Percentiles rank a stretch among this genome's conserved stretches.
These are phyloP conservation scores for Daldinia concentrica DNA, from an alignment of 495 filamentous ascomycete species.

Conservation along the genomic window DNA sequence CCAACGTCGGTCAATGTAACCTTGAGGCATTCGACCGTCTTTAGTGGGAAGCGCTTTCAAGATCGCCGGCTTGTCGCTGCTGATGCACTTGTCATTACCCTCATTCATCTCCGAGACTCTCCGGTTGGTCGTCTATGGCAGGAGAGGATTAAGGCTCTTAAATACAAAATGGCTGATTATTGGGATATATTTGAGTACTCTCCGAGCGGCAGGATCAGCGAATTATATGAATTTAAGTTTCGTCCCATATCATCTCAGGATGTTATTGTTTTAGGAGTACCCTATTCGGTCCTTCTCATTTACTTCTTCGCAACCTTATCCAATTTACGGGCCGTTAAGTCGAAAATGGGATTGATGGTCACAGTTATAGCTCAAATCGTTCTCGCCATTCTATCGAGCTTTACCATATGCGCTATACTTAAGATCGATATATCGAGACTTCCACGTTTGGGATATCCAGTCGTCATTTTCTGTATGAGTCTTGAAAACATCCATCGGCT, in stretches of 20 bases:
- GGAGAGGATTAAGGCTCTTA: constrained; percentile 58
- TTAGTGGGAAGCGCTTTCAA: constrained; percentile 75
- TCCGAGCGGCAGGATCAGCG: constrained; percentile 59
- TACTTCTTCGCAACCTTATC: constrained; percentile 68
- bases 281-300: constrained; percentile 65
- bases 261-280: constrained; percentile 64
- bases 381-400: constrained; percentile 72
- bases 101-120: constrained; percentile 69
- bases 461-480: constrained; percentile 75
- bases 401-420: constrained; percentile 69
- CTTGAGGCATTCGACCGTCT: constrained; percentile 75
- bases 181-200: constrained; percentile 69
- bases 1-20: constrained; percentile 72
- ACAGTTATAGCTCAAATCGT: constrained; percentile 72
- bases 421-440: constrained; percentile 69
- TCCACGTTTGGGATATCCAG: constrained; percentile 70
- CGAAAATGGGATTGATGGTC: constrained; percentile 70
- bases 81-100: constrained; percentile 76
- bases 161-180: constrained; percentile 50
- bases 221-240: constrained; percentile 77
- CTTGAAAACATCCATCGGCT: constrained; percentile 77
- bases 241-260: constrained; percentile 70
- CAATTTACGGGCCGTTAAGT: constrained; percentile 72
- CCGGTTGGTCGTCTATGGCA: constrained; percentile 68
- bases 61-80: constrained; percentile 68